Conservation (phyloP, 495 filamentous ascomycete species). For the Daldinia childiae region DNA sequence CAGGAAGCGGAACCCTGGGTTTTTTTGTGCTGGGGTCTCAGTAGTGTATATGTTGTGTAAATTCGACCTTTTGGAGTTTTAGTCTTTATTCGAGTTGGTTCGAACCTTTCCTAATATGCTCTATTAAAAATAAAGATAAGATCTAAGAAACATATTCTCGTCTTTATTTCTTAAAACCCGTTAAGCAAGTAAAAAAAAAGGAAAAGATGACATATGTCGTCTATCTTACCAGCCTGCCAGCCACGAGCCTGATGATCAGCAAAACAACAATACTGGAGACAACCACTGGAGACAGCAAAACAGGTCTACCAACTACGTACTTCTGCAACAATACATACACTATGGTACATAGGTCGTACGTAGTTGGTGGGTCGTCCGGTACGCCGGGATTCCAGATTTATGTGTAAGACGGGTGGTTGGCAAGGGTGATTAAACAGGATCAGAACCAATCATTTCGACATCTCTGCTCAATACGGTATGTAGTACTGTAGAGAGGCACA, state of each 20-base stretch:
- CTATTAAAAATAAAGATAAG: constrained; percentile 3
- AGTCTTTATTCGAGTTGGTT: background rate
- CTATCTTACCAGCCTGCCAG: constrained; percentile 3
- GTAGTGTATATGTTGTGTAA: background rate
- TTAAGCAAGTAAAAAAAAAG: background rate
- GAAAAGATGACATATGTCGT: constrained; percentile 9
- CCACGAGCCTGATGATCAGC: constrained; percentile 16
- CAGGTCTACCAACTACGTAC: constrained; percentile 1
- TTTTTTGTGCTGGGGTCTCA: constrained; percentile 19
- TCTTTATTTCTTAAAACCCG: constrained; percentile 3
- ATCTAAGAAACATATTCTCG: constrained; percentile 9
- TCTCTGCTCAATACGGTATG: constrained; percentile 37
- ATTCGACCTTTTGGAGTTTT: background rate
- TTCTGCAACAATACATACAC: background rate
- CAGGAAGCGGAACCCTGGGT: constrained; percentile 10
- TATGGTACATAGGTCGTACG: constrained; percentile 20
- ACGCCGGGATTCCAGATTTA: constrained; percentile 39
- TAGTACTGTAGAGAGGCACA: constrained; percentile 15
- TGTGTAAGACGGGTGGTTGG: constrained; percentile 34
- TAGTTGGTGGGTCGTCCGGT: constrained; percentile 33
- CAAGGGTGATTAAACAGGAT: constrained; percentile 24
- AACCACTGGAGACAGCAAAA: constrained; percentile 19
- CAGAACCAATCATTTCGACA: constrained; percentile 29
- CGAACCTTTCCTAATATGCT: background rate
- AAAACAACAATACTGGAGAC: constrained; percentile 21